These are phyloP conservation scores for Penicillium occitanis DNA, from an alignment of 2,329 filamentous ascomycete species.

Conservation along the genomic window DNA sequence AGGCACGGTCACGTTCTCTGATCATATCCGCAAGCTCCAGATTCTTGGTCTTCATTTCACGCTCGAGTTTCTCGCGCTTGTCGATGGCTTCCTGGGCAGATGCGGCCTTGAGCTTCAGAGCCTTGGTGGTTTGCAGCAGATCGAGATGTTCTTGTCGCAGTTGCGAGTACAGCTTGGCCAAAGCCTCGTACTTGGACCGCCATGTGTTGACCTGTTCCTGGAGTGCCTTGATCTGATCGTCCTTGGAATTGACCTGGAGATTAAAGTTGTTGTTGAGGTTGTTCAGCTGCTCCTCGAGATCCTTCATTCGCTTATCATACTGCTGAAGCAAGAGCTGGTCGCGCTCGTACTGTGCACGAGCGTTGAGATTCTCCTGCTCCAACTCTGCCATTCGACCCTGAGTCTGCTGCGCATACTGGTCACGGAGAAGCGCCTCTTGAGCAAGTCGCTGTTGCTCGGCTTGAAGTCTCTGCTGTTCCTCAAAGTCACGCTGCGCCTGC, in stretches of 20 bases:
- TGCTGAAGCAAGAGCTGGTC: conserved; percentile 96
- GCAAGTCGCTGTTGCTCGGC: conserved; percentile 87
- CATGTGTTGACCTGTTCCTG: conserved; percentile 98
- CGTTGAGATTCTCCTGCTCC: conserved; percentile 91
- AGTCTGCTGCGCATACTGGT: conserved; percentile 90
- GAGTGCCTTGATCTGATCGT: conserved; percentile 87
- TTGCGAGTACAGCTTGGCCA: conserved; percentile 97
- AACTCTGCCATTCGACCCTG: conserved; percentile 94
- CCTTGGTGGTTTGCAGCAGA: conserved; percentile 92
- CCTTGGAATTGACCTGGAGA: conserved; percentile 83
- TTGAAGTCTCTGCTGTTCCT: conserved; percentile 85
- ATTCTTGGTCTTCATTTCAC: conserved; percentile 99
- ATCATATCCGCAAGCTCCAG: conserved; percentile 99
- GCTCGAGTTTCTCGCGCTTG: conserved; percentile 87
- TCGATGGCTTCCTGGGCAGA: conserved; percentile 97
- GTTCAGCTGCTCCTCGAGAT: conserved; percentile 79
- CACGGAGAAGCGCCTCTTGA: conserved; percentile 82
- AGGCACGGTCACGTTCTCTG: conserved; percentile 84
- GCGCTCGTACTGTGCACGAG: conserved; percentile 91
- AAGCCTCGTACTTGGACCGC: conserved; percentile 92
- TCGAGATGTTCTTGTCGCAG: conserved; percentile 93
- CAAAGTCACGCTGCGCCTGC: conserved; percentile 90
- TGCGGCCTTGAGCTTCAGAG: conserved; percentile 91
- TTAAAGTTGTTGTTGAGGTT: conserved; percentile 80
- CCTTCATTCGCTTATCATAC: conserved; percentile 92